Percentiles rank a stretch among this genome's conserved stretches.
Conservation (phyloP, 257 asterid genomes). For the Ajuga chamaepitys region DNA sequence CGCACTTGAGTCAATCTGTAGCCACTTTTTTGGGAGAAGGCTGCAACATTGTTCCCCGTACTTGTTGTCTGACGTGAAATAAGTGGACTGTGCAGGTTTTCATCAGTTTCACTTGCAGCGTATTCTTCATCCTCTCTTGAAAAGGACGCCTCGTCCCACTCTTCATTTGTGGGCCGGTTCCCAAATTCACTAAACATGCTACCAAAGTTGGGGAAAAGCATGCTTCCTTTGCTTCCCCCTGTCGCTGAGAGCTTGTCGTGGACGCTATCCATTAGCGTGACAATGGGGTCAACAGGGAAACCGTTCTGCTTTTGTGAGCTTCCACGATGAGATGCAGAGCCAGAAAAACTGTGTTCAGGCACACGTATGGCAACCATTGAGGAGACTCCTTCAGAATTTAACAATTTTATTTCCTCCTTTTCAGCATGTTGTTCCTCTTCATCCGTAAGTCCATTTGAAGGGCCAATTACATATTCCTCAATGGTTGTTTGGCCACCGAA, state of each 20-base stretch:
- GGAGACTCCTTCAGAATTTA: conserved; percentile 40
- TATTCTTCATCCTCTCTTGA: conserved; percentile 32
- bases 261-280: conserved; percentile 50
- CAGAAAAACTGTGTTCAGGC: conserved; percentile 25
- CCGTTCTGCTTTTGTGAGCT: conserved; percentile 27
- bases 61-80: conserved; percentile 59
- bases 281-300: conserved; percentile 50
- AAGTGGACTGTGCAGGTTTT: conserved; percentile 46
- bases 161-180: conserved; percentile 33
- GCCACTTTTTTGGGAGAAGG: background rate
- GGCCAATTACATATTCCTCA: conserved; percentile 54
- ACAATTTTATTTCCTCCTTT: conserved; percentile 37
- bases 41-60: conserved; percentile 23
- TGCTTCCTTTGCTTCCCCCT: conserved; percentile 65
- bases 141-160: conserved; percentile 47
- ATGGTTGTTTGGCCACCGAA: conserved; percentile 46
- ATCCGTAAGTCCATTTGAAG: conserved; percentile 33
- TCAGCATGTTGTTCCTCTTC: conserved; percentile 28
- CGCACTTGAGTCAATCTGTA: conserved; percentile 25
- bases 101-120: conserved; percentile 43
- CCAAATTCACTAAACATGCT: conserved; percentile 44
- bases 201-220: conserved; percentile 43
- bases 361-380: conserved; percentile 48
- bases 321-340: conserved; percentile 32
- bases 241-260: conserved; percentile 49